A percentile compares a stretch with the other conserved stretches of the same genome.
Conservation (phyloP, 768 basidiomycete species). For the Phanerochaete carnosa region DNA sequence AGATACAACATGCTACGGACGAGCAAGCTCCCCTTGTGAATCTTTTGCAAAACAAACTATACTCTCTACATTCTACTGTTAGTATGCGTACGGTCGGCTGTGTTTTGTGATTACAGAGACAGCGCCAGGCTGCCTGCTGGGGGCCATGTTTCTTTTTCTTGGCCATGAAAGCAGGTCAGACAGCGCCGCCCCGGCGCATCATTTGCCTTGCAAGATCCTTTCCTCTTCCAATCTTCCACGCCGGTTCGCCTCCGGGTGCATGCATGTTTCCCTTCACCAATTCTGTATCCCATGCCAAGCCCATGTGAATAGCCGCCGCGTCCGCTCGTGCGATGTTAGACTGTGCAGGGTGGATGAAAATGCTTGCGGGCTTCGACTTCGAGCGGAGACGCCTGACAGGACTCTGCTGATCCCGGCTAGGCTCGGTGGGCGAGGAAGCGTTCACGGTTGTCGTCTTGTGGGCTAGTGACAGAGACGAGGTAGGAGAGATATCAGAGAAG, state of each 20-base stretch:
- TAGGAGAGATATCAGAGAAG: conserved; percentile 8
- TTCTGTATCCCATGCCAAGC: conserved; percentile 47
- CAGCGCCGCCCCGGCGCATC: conserved; percentile 25
- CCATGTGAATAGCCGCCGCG: conserved; percentile 53
- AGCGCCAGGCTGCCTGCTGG: background rate
- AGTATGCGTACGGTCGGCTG: background rate
- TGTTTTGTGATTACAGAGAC: background rate
- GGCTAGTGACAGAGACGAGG: conserved; percentile 3
- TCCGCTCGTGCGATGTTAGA: conserved; percentile 69
- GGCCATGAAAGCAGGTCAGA: background rate
- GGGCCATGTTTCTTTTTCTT: conserved; percentile 3
- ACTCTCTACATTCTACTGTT: background rate
- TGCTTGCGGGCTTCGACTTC: conserved; percentile 49
- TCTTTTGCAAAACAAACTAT: background rate
- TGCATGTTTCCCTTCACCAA: conserved; percentile 38
- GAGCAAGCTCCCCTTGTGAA: background rate
- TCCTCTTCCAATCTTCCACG: conserved; percentile 53
- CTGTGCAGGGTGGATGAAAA: conserved; percentile 60
- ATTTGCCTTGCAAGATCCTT: conserved; percentile 46
- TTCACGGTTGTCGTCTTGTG: background rate
- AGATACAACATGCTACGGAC: background rate
- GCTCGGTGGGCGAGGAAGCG: background rate
- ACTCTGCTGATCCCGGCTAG: background rate
- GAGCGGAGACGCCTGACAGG: conserved; percentile 38
- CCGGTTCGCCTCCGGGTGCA: conserved; percentile 26